Base-by-base conservation (phyloP, 2,329 filamentous ascomycete genomes). In the Arthroderma sp. region DNA sequence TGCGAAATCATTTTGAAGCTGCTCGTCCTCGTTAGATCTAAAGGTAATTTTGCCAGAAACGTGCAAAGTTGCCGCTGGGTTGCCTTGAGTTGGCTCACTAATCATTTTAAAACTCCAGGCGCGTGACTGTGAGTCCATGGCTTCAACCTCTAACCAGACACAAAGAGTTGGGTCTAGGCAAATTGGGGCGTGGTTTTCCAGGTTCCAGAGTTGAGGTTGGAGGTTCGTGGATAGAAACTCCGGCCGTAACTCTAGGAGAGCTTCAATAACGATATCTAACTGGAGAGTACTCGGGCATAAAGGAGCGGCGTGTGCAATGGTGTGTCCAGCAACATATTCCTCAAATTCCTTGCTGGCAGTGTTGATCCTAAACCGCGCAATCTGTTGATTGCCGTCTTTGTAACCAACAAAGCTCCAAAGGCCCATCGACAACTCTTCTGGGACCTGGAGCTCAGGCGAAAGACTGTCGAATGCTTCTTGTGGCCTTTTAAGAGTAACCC, bases 251-350 rank as follows among this genome's bases (percentile, higher is more conserved):
- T 31, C 41, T 21, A 49, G 25, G 19, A 57, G 47, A 19, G 56
- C 56, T 43, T 57, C 56, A n/a, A 57, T 43, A 52, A 43, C 56
- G n/a, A 57, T 49, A 38, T 57, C 56, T 13, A 57, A 39, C 28
- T 57, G 56, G 13, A 57, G 37, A 6, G 56, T 57, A 8, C 44
- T 39, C 4, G 56, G 56, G 6, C 56, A 57, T 25, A 57, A 37
- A 9, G 56, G 56, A 28, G 47, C 56, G 9, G 56, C 51, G 19
- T 57, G 33, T 6, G 56, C 56, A 31, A 57, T 57, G 19, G 47
- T 43, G 23, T 57, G 56, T 6, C 56, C 56, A 17, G 33, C 19
- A 6, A 57, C 51, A 37, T 52, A 41, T 2, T 53, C 38, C 25
- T 57, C 33, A 43, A 52, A 57, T 31, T 57, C 51, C 8, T 37